Evolutionary conservation across 768 basidiomycete species (phyloP), one percentile per base, ranked within the genome.

Genomic region (Candolleomyces aberdarensis): DNA sequence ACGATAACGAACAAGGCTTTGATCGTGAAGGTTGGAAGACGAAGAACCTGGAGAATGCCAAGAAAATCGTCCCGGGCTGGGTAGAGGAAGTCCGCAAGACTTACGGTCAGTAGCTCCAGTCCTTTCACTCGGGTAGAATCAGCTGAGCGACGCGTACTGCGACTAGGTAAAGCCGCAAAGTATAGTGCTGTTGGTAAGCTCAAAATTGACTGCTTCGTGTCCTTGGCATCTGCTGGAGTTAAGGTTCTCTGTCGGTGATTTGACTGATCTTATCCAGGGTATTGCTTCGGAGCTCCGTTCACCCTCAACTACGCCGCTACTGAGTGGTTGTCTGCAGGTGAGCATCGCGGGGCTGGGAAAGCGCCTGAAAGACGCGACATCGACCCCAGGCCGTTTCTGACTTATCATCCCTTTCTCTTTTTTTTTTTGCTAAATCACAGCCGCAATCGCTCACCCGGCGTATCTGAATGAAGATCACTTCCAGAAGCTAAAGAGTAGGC

Each of bases 281-380:
- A 82, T 63, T 85, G 80, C 62, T 84, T 83, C 57, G 82, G 82
- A 3, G 84, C 74, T 0, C 81, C 81, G 0, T 83, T 74, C 55
- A 74, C 76, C 10, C 72, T 83, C 57, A 72, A 81, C 3, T 71
- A 77, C 3, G 72, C 76, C 0, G 72, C 74, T 17, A 77, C 71
- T 1, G 77, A 80, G 49, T 71, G 74, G 48, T 61, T 81, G 13
- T 66, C 71, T 1, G 80, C 81, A 8, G 76, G 82, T 82, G 66
- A 32, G 72, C 19, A 5, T 32, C 9, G 31, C 3, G 36, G 3
- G 11, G 32, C n/a, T 17, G 26, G n/a, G n/a, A n/a, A n/a, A n/a
- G n/a, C n/a, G n/a, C n/a, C n/a, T n/a, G n/a, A n/a, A n/a, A n/a
- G n/a, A n/a, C n/a, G n/a, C n/a, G n/a, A n/a, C n/a, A n/a, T n/a